Evolutionary conservation across 2,329 filamentous ascomycete species (phyloP).

Genomic region (Exophiala viscosa): DNA sequence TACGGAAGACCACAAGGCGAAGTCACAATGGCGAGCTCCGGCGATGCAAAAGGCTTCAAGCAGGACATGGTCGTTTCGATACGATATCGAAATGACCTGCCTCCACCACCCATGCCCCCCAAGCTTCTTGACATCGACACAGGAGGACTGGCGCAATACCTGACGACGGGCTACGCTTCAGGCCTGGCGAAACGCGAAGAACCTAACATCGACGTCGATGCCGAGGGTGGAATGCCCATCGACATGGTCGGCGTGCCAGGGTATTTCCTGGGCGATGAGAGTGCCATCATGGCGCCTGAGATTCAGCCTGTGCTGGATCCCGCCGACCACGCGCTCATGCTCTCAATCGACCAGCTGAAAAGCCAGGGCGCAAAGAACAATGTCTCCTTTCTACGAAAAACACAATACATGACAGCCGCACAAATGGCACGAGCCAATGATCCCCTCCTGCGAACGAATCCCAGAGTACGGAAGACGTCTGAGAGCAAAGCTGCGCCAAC

Average conservation of each 20-base stretch:
- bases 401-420: slow-evolving; percentile 72
- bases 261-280: slow-evolving; percentile 91
- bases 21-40: slow-evolving; percentile 21
- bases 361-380: slow-evolving; percentile 74
- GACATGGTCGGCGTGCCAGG: slow-evolving; percentile 92
- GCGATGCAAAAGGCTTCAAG: slow-evolving; percentile 51
- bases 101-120: slow-evolving; percentile 87
- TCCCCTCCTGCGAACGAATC: slow-evolving; percentile 24
- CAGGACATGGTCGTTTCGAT: slow-evolving; percentile 98
- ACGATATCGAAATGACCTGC: slow-evolving; percentile 91
- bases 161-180: slow-evolving; percentile 83
- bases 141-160: slow-evolving; percentile 85
- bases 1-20: not conserved
- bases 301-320: slow-evolving; percentile 71
- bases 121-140: slow-evolving; percentile 97
- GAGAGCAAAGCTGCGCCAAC: slow-evolving; percentile 31
- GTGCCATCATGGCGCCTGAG: slow-evolving; percentile 77
- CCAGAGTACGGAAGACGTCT: slow-evolving; percentile 6
- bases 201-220: slow-evolving; percentile 94
- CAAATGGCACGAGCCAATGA: slow-evolving; percentile 33
- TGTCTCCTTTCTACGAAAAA: slow-evolving; percentile 87
- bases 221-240: slow-evolving; percentile 94
- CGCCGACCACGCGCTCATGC: slow-evolving; percentile 77
- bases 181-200: slow-evolving; percentile 86
- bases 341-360: slow-evolving; percentile 77